Conservation (phyloP, 306 rosid species). For the Pyrus pyrifolia region DNA sequence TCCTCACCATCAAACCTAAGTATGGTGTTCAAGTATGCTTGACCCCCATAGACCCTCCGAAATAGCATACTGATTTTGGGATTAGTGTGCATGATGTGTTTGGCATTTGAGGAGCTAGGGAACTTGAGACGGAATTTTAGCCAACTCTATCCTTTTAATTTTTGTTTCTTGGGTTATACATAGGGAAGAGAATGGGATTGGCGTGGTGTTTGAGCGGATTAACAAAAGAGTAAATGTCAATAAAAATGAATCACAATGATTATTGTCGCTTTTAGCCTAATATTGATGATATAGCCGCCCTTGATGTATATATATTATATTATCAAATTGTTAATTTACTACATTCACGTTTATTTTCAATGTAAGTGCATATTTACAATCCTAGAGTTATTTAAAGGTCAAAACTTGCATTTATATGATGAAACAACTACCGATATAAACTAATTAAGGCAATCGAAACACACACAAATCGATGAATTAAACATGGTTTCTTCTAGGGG, state of each 20-base stretch:
- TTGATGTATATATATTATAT: neutral
- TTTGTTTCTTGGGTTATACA: constrained; percentile 1
- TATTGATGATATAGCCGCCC: neutral
- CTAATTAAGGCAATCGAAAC: neutral
- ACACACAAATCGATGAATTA: constrained; percentile 13
- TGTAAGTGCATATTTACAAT: neutral
- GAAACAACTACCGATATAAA: constrained; percentile 6
- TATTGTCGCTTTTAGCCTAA: neutral
- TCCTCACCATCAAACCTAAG: constrained; percentile 88
- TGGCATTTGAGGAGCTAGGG: neutral
- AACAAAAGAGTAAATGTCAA: constrained; percentile 6
- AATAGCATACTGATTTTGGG: neutral
- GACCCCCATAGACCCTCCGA: constrained; percentile 45
- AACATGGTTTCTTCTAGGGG: neutral
- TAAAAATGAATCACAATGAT: constrained; percentile 12
- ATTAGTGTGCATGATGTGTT: neutral
- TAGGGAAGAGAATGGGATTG: constrained; percentile 24
- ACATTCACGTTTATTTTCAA: neutral
- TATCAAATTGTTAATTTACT: neutral
- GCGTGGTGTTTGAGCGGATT: constrained; percentile 26
- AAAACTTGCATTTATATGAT: neutral
- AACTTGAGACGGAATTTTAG: constrained; percentile 10
- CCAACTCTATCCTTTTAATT: constrained; percentile 1
- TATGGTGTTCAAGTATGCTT: constrained; percentile 85
- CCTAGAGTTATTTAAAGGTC: neutral